A percentile compares a stretch with the other conserved stretches of the same genome.
These are phyloP conservation scores for Fusarium udum DNA, from an alignment of 2,329 filamentous ascomycete species.

Conservation along the genomic window DNA sequence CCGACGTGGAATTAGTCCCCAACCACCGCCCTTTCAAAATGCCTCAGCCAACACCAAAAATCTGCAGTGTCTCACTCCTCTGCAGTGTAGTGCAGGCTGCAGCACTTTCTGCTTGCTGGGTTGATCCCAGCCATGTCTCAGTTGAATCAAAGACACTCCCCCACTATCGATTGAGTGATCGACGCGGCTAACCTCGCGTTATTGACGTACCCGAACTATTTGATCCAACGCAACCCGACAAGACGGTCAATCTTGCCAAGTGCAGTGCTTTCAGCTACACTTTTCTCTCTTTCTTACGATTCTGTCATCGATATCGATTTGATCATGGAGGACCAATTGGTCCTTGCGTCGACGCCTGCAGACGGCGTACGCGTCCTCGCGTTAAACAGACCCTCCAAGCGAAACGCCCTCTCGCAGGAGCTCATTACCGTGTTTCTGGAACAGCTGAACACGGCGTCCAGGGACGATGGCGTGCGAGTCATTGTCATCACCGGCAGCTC, in stretches of 20 bases:
- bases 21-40: conserved; percentile 35
- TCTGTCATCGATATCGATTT: background rate
- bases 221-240: conserved; percentile 17
- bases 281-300: background rate
- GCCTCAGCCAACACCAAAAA: conserved; percentile 17
- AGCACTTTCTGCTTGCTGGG: background rate
- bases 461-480: conserved; percentile 45
- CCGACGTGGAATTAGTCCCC: conserved; percentile 13
- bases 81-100: background rate
- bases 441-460: conserved; percentile 39
- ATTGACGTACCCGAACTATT: conserved; percentile 33
- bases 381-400: conserved; percentile 64
- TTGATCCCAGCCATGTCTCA: conserved; percentile 32
- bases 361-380: conserved; percentile 57
- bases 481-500: conserved; percentile 52
- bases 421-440: conserved; percentile 58
- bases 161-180: conserved; percentile 21
- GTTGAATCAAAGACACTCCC: conserved; percentile 27
- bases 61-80: background rate
- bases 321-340: conserved; percentile 28
- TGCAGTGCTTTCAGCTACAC: background rate
- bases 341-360: conserved; percentile 42
- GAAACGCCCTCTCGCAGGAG: conserved; percentile 64
- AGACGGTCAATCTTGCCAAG: conserved; percentile 11
- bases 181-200: conserved; percentile 16